Conservation (phyloP, 495 filamentous ascomycete genomes). For the Penicillium manginii region DNA sequence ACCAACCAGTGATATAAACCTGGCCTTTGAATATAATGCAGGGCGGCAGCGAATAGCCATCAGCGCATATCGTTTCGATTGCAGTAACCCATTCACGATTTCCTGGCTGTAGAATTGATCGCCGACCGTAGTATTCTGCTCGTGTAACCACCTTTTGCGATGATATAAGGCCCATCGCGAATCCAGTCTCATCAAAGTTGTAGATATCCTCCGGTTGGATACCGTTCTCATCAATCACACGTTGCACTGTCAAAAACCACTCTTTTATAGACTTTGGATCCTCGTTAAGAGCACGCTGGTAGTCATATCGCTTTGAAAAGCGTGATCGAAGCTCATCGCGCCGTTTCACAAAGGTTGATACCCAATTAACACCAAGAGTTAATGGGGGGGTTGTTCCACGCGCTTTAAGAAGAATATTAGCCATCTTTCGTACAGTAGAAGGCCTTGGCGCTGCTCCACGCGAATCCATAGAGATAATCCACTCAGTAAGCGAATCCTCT, state of each 20-base stretch:
- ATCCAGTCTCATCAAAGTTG: neutral
- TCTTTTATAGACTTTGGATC: neutral
- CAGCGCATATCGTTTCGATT: constrained; percentile 11
- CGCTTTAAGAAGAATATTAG: neutral
- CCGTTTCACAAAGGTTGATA: neutral
- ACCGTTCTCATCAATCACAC: neutral
- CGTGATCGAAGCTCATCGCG: constrained; percentile 1
- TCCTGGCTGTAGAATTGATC: neutral
- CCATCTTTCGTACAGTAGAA: neutral
- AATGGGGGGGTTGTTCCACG: neutral
- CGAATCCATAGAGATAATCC: neutral
- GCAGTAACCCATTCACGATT: constrained; percentile 2
- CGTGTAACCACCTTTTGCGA: neutral
- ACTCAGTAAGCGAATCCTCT: constrained; percentile 5
- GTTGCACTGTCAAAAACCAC: neutral
- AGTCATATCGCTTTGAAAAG: neutral
- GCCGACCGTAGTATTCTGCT: constrained; percentile 2
- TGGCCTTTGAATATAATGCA: constrained; percentile 9
- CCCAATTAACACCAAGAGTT: neutral
- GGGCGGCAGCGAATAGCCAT: constrained; percentile 13
- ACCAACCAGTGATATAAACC: constrained; percentile 6
- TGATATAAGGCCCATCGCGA: neutral
- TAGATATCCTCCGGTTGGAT: constrained; percentile 4
- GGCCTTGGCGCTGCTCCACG: constrained; percentile 1
- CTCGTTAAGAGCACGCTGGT: neutral